Evolutionary conservation across 192 early-diverging fungal genomes (phyloP).

Genomic region (Linnemannia hyalina): DNA sequence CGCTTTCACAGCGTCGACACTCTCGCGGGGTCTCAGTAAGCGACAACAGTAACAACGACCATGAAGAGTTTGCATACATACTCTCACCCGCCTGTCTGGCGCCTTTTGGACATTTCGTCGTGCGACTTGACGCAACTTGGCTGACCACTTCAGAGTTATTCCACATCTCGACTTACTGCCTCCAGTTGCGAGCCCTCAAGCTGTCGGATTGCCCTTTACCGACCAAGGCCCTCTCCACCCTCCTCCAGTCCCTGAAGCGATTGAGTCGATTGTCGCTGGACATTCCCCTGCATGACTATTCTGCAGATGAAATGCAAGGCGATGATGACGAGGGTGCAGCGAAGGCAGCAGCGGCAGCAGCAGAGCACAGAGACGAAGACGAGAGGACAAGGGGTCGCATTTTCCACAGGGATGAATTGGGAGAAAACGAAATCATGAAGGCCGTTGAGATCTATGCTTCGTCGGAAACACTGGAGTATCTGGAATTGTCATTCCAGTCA

Average conservation of each 20-base stretch:
- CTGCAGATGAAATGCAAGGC: conserved; percentile 1
- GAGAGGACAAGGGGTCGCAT: background rate
- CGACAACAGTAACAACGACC: background rate
- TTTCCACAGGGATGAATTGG: background rate
- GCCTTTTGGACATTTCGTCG: conserved; percentile 12
- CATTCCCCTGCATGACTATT: conserved; percentile 11
- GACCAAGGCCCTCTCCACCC: background rate
- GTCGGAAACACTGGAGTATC: conserved; percentile 6
- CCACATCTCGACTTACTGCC: conserved; percentile 12
- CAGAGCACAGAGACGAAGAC: background rate
- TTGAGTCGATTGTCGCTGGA: conserved; percentile 19
- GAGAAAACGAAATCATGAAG: conserved; percentile 8
- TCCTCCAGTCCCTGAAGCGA: background rate
- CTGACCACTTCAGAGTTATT: conserved; percentile 4
- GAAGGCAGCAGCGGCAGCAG: background rate
- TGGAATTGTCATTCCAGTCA: conserved; percentile 25
- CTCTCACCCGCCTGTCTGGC: conserved; percentile 18
- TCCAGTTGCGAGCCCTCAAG: conserved; percentile 20
- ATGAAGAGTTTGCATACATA: background rate
- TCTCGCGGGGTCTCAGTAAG: background rate
- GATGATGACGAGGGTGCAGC: background rate
- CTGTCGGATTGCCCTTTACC: conserved; percentile 12
- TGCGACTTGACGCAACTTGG: conserved; percentile 11
- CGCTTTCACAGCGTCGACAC: background rate
- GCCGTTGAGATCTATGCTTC: conserved; percentile 14